phyloP scores from a whole-genome alignment of 1,284 basidiomycete species.

The Trichosporon inkin region DNA sequence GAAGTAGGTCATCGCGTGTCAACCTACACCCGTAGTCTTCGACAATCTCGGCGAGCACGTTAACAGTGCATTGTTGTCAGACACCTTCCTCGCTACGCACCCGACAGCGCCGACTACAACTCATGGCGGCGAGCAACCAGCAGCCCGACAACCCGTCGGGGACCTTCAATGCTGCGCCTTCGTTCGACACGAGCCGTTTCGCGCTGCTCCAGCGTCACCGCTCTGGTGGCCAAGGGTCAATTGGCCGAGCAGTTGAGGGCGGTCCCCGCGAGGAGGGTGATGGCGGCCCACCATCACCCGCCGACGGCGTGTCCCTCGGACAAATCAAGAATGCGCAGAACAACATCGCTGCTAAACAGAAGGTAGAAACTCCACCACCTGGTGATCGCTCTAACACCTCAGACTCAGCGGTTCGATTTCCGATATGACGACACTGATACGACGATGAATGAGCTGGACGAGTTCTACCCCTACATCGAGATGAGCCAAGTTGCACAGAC shows the following conservation, averaged over 20 bases:
- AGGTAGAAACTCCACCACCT: background rate
- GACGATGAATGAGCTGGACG: conserved; percentile 91
- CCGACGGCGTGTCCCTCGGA: conserved; percentile 37
- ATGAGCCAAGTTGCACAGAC: conserved; percentile 87
- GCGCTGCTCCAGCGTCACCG: conserved; percentile 1
- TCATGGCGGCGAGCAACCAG: conserved; percentile 4
- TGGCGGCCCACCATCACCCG: conserved; percentile 1
- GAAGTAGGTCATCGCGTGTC: background rate
- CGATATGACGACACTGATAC: conserved; percentile 92
- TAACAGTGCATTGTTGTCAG: background rate
- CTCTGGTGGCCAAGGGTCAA: background rate
- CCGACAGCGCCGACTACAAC: background rate
- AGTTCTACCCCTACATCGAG: conserved; percentile 98
- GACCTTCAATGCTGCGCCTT: conserved; percentile 4
- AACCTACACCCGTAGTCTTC: background rate
- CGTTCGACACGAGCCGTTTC: conserved; percentile 2
- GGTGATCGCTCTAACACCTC: background rate
- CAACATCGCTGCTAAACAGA: background rate
- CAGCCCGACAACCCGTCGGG: background rate
- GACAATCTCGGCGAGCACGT: background rate
- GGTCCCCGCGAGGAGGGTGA: conserved; percentile 16
- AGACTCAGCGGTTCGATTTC: conserved; percentile 80
- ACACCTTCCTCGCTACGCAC: background rate
- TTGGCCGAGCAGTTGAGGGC: conserved; percentile 18
- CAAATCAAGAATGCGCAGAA: conserved; percentile 26